Evolutionary conservation across 495 filamentous ascomycete genomes (phyloP).

Genomic region (Trichoderma parareesei): DNA sequence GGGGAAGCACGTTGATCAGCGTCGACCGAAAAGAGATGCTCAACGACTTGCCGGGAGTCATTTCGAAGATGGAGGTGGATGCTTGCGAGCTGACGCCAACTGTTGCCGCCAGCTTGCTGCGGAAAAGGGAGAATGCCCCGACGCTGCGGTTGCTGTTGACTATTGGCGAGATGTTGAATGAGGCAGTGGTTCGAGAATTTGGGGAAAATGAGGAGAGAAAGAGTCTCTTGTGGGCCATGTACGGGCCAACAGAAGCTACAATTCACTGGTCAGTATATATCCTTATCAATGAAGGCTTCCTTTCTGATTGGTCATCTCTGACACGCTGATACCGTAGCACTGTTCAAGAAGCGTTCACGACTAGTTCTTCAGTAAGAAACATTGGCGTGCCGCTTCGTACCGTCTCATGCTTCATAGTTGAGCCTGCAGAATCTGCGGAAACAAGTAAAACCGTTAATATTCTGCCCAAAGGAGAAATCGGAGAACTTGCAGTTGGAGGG

Average conservation of each 20-base stretch:
- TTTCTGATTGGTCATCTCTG: not conserved
- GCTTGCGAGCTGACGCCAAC: conserved; percentile 79
- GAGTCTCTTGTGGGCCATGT: conserved; percentile 72
- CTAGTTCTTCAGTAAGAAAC: conserved; percentile 45
- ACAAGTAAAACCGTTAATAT: conserved; percentile 31
- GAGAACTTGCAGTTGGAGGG: conserved; percentile 80
- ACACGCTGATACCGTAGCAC: conserved; percentile 19
- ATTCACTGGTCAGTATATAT: conserved; percentile 51
- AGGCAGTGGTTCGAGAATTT: conserved; percentile 64
- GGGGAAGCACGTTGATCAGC: conserved; percentile 62
- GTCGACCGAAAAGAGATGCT: conserved; percentile 57
- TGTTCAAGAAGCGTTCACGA: conserved; percentile 28
- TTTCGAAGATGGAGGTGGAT: conserved; percentile 59
- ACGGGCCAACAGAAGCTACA: conserved; percentile 77
- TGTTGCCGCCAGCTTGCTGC: conserved; percentile 61
- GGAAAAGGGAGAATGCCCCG: conserved; percentile 52
- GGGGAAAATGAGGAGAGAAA: conserved; percentile 34
- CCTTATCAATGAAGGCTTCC: not conserved
- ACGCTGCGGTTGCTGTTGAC: conserved; percentile 59
- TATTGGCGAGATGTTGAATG: conserved; percentile 82
- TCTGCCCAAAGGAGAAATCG: conserved; percentile 57
- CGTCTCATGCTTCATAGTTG: conserved; percentile 65
- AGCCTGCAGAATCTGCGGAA: conserved; percentile 21
- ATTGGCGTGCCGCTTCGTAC: conserved; percentile 69
- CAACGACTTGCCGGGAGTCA: conserved; percentile 56